Evolutionary conservation across 2,329 filamentous ascomycete species (phyloP), one percentile per base, ranked within the genome.

Genomic region (Phialocephala sp.): DNA sequence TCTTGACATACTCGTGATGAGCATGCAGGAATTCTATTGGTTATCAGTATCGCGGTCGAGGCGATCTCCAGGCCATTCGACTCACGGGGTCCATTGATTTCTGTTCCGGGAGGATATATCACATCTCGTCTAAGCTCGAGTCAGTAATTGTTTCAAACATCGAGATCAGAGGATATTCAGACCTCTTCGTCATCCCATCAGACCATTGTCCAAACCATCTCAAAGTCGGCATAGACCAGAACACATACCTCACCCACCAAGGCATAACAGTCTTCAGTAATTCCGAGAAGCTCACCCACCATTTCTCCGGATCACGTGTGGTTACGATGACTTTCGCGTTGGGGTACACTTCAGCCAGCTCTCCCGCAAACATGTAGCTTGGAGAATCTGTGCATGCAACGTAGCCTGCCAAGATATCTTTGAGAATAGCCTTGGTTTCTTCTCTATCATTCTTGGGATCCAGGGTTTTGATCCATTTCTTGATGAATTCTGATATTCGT

Each of bases 351-450:
- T 39, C 41, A 41, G 54, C 36, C 27, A 65, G 14, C 22, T 65
- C 76, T 8, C 2, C 68, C 71, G 73, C 71, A 55, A 77, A 75
- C 36, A 69, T 64, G 18, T 68, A 69, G 0, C 66, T 71, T 1
- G 74, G 73, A 4, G 68, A 68, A 63, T 75, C 75, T 6, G 74
- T 74, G 22, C 70, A 71, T 3, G 71, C 76, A 1, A 72, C 72
- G 58, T 75, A 77, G 56, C 75, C 74, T 32, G 64, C 64, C 1
- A 65, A 59, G 2, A 68, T n/a, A 12, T 61, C 50, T 39, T 41
- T 41, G 32, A 69, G 60, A 11, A 35, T 64, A 0, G 24, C 22
- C 12, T 61, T 55, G 4, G 65, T 65, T 3, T 47, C 15, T 36
- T 58, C 56, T 15, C 39, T 15, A 6, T 15, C 18, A 24, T 59